Percentiles rank a stretch among this genome's conserved stretches.
Evolutionary conservation across 2,329 filamentous ascomycete species (phyloP).

Genomic region (Tolypocladium capitatum): DNA sequence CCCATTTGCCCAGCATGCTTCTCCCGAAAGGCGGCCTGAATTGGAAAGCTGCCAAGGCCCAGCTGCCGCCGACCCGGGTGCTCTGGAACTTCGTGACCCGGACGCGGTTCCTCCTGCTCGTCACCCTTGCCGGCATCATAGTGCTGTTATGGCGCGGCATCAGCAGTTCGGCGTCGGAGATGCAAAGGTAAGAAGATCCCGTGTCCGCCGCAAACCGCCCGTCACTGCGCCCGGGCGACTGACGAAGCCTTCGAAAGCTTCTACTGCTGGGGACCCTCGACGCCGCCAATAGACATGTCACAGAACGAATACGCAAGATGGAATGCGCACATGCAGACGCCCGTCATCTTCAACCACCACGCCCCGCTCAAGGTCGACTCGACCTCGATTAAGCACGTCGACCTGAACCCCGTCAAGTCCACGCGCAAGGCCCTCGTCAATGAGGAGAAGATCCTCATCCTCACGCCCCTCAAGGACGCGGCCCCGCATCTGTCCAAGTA

Average conservation of each 20-base stretch:
- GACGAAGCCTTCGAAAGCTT: conserved; percentile 44
- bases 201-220: too few relatives aligned
- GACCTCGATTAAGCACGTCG: conserved; percentile 61
- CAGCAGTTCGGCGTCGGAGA: conserved; percentile 65
- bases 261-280: conserved; percentile 91
- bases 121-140: conserved; percentile 57
- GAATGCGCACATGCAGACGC: conserved; percentile 79
- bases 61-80: conserved; percentile 64
- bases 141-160: conserved; percentile 83
- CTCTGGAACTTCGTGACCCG: conserved; percentile 58
- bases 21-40: conserved; percentile 79
- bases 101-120: conserved; percentile 63
- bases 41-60: conserved; percentile 80
- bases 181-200: conserved; percentile 61
- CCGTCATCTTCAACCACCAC: conserved; percentile 94
- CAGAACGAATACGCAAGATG: conserved; percentile 82
- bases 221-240: background rate
- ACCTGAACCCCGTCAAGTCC: conserved; percentile 76
- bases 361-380: conserved; percentile 74
- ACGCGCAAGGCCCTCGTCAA: conserved; percentile 67
- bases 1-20: conserved; percentile 51
- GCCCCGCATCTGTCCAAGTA: conserved; percentile 71
- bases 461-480: conserved; percentile 88
- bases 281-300: conserved; percentile 92
- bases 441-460: conserved; percentile 76